phyloP scores from a whole-genome alignment of 2,329 filamentous ascomycete genomes.

The Aspergillus pseudoglaucus region DNA sequence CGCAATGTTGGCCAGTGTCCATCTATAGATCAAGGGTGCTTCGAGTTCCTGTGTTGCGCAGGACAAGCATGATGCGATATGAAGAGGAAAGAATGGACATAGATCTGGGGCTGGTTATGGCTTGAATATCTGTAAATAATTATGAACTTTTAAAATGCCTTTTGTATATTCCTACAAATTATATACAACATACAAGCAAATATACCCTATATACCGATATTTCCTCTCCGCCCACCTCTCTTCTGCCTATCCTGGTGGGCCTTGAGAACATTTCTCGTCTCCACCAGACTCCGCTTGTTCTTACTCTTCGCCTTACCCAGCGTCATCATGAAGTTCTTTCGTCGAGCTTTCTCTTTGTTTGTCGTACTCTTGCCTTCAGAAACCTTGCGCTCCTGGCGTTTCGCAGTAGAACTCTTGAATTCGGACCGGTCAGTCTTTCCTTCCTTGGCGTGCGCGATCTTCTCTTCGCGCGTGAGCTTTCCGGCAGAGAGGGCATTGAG shows the following conservation, averaged over 20 bases:
- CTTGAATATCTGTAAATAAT: too few species aligned
- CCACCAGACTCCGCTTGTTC: constrained; percentile 85
- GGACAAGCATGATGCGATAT: too few species aligned
- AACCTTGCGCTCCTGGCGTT: constrained; percentile 79
- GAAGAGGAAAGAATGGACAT: too few species aligned
- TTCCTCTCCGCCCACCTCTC: constrained; percentile 74
- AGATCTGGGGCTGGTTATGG: too few species aligned
- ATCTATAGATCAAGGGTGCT: too few species aligned
- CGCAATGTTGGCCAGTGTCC: constrained; percentile 14
- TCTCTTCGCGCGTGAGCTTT: constrained; percentile 85
- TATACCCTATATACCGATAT: constrained; percentile 36
- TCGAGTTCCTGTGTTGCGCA: too few species aligned
- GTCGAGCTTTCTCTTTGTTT: constrained; percentile 91
- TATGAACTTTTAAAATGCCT: too few species aligned
- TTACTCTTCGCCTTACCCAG: constrained; percentile 92
- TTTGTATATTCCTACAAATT: too few species aligned
- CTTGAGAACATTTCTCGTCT: constrained; percentile 73
- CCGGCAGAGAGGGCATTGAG: constrained; percentile 64
- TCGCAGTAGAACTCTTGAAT: constrained; percentile 79
- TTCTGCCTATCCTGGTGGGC: constrained; percentile 79
- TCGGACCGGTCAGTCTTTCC: constrained; percentile 70
- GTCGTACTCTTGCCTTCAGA: constrained; percentile 90
- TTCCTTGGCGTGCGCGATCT: constrained; percentile 72
- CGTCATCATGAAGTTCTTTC: constrained; percentile 99
- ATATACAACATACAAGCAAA: background rate